Conservation (phyloP, 306 rosid genomes). For the Rosa persica region DNA sequence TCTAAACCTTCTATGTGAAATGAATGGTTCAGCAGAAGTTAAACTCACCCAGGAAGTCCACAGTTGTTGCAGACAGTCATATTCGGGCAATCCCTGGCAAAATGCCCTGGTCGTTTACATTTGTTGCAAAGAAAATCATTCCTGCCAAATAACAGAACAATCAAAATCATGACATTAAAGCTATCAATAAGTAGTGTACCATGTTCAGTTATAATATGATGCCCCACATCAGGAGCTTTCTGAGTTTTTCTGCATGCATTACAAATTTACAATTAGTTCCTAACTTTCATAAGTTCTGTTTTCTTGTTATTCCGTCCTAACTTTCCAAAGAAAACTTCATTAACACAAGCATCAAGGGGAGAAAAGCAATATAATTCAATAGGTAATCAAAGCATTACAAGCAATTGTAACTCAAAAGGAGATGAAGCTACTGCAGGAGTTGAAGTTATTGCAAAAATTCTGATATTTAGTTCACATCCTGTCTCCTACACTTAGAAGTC, state of each 20-base stretch:
- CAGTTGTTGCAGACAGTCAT: conserved; percentile 31
- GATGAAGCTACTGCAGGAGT: background rate
- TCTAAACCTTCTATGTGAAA: background rate
- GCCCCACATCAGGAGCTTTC: too few species aligned
- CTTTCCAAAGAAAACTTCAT: too few species aligned
- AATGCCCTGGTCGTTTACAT: conserved; percentile 34
- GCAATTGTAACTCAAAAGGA: background rate
- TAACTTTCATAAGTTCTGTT: too few species aligned
- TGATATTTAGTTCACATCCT: background rate
- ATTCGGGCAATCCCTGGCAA: conserved; percentile 29
- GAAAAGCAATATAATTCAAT: background rate
- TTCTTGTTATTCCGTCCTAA: too few species aligned
- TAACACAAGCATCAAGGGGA: background rate
- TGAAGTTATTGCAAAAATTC: too few species aligned
- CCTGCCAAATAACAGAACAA: background rate
- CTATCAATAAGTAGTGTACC: background rate
- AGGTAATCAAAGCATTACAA: background rate
- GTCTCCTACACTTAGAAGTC: background rate
- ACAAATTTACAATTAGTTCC: too few species aligned
- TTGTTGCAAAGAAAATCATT: conserved; percentile 28
- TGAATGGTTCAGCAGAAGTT: background rate
- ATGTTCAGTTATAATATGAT: too few species aligned
- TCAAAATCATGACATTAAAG: background rate
- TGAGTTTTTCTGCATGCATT: too few species aligned
- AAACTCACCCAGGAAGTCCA: conserved; percentile 31